phyloP scores from a whole-genome alignment of 2,329 filamentous ascomycete species.

The Beauveria rudraprayagi region DNA sequence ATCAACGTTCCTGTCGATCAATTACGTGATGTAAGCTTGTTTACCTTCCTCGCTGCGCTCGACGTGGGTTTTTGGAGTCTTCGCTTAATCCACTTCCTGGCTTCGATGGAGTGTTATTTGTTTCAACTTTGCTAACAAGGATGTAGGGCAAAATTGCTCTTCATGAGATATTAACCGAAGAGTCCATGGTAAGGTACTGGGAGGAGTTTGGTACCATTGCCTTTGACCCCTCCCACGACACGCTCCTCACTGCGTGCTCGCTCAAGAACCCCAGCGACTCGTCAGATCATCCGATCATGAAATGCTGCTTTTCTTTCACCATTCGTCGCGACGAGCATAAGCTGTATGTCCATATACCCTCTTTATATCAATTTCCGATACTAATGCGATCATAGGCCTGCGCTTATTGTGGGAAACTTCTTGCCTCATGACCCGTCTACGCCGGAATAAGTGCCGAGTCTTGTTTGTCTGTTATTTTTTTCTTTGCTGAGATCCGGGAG shows the following conservation, averaged over 20 bases:
- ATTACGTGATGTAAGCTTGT: conserved; percentile 69
- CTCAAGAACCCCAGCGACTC: conserved; percentile 72
- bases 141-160: conserved; percentile 81
- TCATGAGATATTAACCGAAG: conserved; percentile 92
- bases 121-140: neutral
- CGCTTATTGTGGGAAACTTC: conserved; percentile 94
- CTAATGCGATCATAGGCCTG: conserved; percentile 60
- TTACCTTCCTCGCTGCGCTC: neutral
- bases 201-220: conserved; percentile 98
- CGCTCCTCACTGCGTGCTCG: conserved; percentile 86
- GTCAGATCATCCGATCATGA: conserved; percentile 64
- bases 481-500: neutral
- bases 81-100: neutral
- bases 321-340: conserved; percentile 92
- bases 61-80: neutral
- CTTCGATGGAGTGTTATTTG: neutral
- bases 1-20: conserved; percentile 88
- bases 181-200: conserved; percentile 94
- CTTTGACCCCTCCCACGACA: conserved; percentile 89
- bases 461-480: too few species aligned
- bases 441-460: conserved; percentile 10
- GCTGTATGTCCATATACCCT: conserved; percentile 59
- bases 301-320: conserved; percentile 96
- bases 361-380: conserved; percentile 1
- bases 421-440: conserved; percentile 65